These are phyloP conservation scores for Monosporascus cannonballus DNA, from an alignment of 2,329 filamentous ascomycete species.

Conservation along the genomic window DNA sequence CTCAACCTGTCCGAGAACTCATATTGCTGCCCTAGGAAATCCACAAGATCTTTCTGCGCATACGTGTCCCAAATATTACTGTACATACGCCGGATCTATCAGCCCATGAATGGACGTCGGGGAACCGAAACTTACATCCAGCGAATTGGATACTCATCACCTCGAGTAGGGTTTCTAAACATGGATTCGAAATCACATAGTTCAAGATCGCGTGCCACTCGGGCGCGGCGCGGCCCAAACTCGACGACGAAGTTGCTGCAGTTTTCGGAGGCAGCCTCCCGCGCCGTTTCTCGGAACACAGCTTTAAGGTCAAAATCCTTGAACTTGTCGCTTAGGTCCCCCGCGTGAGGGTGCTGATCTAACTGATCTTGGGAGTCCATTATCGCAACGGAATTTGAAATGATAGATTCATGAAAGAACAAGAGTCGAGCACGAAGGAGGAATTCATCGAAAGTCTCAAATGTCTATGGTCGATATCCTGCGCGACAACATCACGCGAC, in stretches of 20 bases:
- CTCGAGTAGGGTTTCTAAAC: slow-evolving; percentile 25
- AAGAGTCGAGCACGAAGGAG: no score
- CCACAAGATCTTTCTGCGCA: slow-evolving; percentile 48
- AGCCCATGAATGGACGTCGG: neutral
- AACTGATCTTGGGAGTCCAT: no score
- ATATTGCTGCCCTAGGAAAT: slow-evolving; percentile 53
- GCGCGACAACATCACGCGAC: neutral
- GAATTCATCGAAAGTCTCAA: neutral
- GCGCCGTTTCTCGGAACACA: slow-evolving; percentile 39
- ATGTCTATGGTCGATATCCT: neutral
- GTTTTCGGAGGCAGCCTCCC: slow-evolving; percentile 30
- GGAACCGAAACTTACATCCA: slow-evolving; percentile 55
- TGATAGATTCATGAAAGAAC: neutral
- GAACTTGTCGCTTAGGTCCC: slow-evolving; percentile 26
- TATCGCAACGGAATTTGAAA: slow-evolving; percentile 7
- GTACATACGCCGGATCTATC: slow-evolving; percentile 1
- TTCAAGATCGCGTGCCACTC: slow-evolving; percentile 49
- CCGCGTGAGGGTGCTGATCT: no score
- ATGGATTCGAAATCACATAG: slow-evolving; percentile 34
- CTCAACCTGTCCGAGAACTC: slow-evolving; percentile 62
- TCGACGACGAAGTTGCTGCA: slow-evolving; percentile 60
- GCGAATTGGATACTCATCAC: slow-evolving; percentile 45
- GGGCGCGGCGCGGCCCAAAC: slow-evolving; percentile 50
- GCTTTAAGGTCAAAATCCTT: slow-evolving; percentile 45
- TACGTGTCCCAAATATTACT: slow-evolving; percentile 68